These are phyloP conservation scores for Picea glauca DNA, from an alignment of 75 land plant species.

Conservation along the genomic window DNA sequence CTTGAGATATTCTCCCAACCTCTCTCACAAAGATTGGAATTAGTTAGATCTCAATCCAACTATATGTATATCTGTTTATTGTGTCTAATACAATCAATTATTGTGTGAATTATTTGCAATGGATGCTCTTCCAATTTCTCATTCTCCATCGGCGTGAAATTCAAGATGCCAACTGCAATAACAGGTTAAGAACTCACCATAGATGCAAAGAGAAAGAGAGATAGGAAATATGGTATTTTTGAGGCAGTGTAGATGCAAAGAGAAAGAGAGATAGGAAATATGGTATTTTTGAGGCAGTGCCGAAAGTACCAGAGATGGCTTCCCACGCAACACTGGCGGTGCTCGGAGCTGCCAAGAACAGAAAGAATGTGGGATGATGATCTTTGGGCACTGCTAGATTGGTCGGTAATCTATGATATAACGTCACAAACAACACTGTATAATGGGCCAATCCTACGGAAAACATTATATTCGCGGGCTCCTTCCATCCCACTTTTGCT, in stretches of 20 bases:
- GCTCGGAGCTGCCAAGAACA: slow-evolving; percentile 63
- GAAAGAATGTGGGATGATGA: slow-evolving; percentile 76
- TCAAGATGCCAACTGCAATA: not conserved
- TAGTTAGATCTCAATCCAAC: too few species aligned
- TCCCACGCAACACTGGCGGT: slow-evolving; percentile 80
- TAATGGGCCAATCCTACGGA: slow-evolving; percentile 77
- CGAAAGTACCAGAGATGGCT: slow-evolving; percentile 57
- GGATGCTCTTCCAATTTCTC: too few species aligned
- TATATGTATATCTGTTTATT: too few species aligned
- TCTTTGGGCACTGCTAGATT: slow-evolving; percentile 69
- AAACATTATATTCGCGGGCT: slow-evolving; percentile 65
- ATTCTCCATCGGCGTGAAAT: too few species aligned
- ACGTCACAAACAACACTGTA: slow-evolving; percentile 65
- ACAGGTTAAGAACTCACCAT: slow-evolving; percentile 36
- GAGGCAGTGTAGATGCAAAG: too few species aligned
- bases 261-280: too few species aligned
- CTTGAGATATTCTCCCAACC: too few species aligned
- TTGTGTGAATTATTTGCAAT: too few species aligned
- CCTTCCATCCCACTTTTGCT: slow-evolving; percentile 61
- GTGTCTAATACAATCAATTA: too few species aligned
- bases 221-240: slow-evolving; percentile 60
- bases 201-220: slow-evolving; percentile 65
- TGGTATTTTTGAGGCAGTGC: slow-evolving; percentile 20
- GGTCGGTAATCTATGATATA: slow-evolving; percentile 79
- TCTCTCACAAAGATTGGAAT: too few species aligned